Conservation (phyloP, 345 rosid genomes). For the Trapa incisa region DNA sequence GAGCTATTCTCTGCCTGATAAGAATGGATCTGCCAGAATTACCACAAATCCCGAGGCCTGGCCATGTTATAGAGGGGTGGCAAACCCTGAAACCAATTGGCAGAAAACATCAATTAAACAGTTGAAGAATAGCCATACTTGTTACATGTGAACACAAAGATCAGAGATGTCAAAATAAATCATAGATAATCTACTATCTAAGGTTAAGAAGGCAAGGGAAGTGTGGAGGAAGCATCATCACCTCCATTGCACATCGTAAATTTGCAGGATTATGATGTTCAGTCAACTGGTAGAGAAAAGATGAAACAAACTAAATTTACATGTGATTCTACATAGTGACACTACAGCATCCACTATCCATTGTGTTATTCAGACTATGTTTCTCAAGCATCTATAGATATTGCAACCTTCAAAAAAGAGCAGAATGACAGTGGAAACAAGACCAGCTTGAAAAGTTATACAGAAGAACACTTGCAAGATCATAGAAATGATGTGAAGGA, state of each 20-base stretch:
- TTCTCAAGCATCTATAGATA: not conserved
- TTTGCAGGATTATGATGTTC: not conserved
- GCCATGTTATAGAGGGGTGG: constrained; percentile 11
- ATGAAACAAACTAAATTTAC: not conserved
- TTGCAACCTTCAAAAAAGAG: not conserved
- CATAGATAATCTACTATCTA: not conserved
- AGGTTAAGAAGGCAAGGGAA: not conserved
- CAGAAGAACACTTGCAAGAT: not conserved
- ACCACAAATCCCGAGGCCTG: not conserved
- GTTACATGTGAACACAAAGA: not conserved
- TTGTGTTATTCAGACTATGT: not conserved
- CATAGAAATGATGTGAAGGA: no score
- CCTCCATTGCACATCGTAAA: not conserved
- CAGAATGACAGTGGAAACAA: not conserved
- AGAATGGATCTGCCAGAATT: not conserved
- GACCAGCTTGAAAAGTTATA: not conserved
- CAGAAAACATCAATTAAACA: not conserved
- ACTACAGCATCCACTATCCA: not conserved
- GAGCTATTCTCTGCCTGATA: not conserved
- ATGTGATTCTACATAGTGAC: not conserved
- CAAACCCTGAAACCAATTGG: constrained; percentile 10
- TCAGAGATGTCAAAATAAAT: not conserved
- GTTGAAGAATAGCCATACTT: not conserved
- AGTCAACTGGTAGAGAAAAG: not conserved
- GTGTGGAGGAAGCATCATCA: not conserved